Conservation (phyloP, 306 rosid species). For the Castanea crenata region DNA sequence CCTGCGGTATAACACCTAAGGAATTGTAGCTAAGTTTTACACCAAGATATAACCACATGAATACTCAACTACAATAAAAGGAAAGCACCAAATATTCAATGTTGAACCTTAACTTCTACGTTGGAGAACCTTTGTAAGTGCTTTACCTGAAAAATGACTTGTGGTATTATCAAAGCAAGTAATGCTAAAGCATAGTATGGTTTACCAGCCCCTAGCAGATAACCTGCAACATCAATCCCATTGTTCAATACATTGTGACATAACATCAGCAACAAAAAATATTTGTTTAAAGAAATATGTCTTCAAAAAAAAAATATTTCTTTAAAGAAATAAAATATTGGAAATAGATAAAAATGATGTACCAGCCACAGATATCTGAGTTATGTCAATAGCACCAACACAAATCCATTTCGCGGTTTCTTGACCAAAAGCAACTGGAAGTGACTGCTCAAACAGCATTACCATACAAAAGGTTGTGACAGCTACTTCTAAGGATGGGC, state of each 20-base stretch:
- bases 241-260: background rate
- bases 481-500: conserved; percentile 12
- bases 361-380: conserved; percentile 90
- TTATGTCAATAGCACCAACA: conserved; percentile 94
- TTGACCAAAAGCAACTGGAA: conserved; percentile 95
- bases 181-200: conserved; percentile 87
- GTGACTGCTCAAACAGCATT: conserved; percentile 64
- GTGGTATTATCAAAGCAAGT: conserved; percentile 74
- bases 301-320: background rate
- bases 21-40: background rate
- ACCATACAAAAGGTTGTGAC: conserved; percentile 24
- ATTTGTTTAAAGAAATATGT: background rate
- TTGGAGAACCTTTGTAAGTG: background rate
- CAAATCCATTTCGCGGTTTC: conserved; percentile 99
- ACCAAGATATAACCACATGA: background rate
- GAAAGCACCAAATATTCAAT: background rate
- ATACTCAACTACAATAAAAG: background rate
- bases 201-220: conserved; percentile 83
- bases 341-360: conserved; percentile 21
- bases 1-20: too few species aligned
- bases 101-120: background rate
- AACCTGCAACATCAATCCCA: conserved; percentile 53
- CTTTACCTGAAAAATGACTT: conserved; percentile 85
- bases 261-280: background rate
- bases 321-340: background rate